These are phyloP conservation scores for Allomyces macrogynus DNA, from an alignment of 192 early-diverging fungal genomes.

Conservation along the genomic window DNA sequence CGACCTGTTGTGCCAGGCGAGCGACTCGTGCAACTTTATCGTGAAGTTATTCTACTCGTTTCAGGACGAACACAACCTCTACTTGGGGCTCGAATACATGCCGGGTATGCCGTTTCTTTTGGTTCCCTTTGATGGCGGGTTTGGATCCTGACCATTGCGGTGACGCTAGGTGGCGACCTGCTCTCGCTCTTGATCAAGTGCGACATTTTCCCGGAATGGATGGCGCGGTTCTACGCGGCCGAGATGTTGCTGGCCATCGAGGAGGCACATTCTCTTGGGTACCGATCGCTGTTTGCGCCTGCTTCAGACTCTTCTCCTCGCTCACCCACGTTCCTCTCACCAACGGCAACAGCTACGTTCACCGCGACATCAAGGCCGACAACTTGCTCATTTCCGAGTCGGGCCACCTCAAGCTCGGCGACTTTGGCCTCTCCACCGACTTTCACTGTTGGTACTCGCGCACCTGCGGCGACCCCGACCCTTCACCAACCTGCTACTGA, in stretches of 20 bases:
- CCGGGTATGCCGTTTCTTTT: slow-evolving; percentile 2
- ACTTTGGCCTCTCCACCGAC: slow-evolving; percentile 12
- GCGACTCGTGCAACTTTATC: slow-evolving; percentile 46
- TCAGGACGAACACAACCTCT: slow-evolving; percentile 49
- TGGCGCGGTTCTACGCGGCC: slow-evolving; percentile 69
- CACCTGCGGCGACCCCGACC: too few relatives aligned
- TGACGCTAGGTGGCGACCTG: slow-evolving; percentile 39
- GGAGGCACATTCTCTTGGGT: slow-evolving; percentile 65
- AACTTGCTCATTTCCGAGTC: slow-evolving; percentile 25
- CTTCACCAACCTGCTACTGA: too few relatives aligned
- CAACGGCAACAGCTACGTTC: slow-evolving; percentile 15
- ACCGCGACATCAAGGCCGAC: slow-evolving; percentile 31
- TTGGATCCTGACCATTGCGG: slow-evolving; percentile 8
- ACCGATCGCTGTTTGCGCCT: too few relatives aligned
- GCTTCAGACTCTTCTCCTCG: too few relatives aligned
- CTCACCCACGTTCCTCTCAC: too few relatives aligned
- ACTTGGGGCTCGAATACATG: slow-evolving; percentile 50
- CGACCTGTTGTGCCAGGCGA: slow-evolving; percentile 46
- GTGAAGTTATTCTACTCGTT: slow-evolving; percentile 81
- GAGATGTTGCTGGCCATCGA: slow-evolving; percentile 68
- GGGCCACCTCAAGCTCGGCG: slow-evolving; percentile 49
- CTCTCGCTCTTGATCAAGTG: slow-evolving; percentile 53
- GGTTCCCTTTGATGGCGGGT: not conserved
- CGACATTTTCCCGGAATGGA: slow-evolving; percentile 48
- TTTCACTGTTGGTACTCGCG: too few relatives aligned